These are phyloP conservation scores for Aleurites moluccanus DNA, from an alignment of 441 rosid genomes.

Conservation along the genomic window DNA sequence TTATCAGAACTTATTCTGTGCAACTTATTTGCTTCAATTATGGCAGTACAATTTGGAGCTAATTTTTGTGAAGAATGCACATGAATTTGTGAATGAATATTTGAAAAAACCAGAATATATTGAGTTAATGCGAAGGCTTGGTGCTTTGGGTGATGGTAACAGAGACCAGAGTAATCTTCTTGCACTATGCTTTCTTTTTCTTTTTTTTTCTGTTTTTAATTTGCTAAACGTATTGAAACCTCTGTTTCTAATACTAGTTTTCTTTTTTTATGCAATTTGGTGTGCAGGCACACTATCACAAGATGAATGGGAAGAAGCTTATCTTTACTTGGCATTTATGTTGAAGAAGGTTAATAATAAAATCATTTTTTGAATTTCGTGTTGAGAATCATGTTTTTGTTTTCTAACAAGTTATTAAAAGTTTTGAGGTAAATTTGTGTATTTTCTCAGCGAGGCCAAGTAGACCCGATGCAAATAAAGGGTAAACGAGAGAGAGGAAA, in stretches of 20 bases:
- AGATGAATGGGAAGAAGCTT: conserved; percentile 99
- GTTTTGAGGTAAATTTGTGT: not conserved
- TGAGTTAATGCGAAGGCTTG: conserved; percentile 86
- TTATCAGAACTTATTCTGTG: not conserved
- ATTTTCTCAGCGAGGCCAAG: conserved; percentile 65
- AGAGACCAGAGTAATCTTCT: conserved; percentile 70
- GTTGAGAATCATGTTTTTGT: too few relatives aligned
- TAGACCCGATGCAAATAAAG: conserved; percentile 48
- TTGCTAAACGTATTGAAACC: too few relatives aligned
- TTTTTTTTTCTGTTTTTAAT: not conserved
- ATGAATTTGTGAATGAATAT: conserved; percentile 87
- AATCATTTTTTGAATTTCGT: too few relatives aligned
- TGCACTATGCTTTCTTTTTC: too few relatives aligned
- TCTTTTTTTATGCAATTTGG: not conserved
- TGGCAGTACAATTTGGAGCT: conserved; percentile 86
- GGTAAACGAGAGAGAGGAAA: conserved; percentile 65
- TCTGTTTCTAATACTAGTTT: too few relatives aligned
- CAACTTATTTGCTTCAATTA: conserved; percentile 13
- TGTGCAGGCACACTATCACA: conserved; percentile 74
- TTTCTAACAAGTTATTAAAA: too few relatives aligned
- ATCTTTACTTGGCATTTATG: conserved; percentile 79
- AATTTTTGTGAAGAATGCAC: conserved; percentile 81
- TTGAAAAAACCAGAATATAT: conserved; percentile 67
- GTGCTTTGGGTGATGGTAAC: conserved; percentile 97
- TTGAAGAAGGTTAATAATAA: conserved; percentile 61